Evolutionary conservation across 768 basidiomycete species (phyloP), one percentile per base, ranked within the genome.

Genomic region (Kwoniella europaea): DNA sequence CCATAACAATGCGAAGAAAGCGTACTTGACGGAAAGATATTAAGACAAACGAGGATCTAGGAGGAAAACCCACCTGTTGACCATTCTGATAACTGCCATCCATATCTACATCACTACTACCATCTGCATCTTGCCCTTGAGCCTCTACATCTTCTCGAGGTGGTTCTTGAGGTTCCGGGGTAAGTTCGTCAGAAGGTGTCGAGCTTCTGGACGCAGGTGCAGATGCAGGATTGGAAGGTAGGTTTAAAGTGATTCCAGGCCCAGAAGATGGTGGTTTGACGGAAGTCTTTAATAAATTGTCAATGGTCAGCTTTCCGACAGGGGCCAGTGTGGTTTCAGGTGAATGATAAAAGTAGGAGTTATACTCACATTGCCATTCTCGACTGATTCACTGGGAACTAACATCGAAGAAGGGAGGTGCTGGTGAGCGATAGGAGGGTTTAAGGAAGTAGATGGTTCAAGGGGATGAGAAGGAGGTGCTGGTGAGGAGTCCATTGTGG

Each of bases 351-450:
- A 18, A 12, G 44, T 29, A 29, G 13, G 29, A 35, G 59, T 43
- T 61, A 7, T 3, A 63, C 42, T 44, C 22, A 24, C 61, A 63
- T 20, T 50, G 43, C 20, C 52, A 42, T 15, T 53, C 29, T 58
- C 67, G 18, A 50, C 46, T 18, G 13, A 18, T 50, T 50, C 46
- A 50, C 63, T 52, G 4, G 74, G 50, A 2, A 62, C 74, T 15
- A 76, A 62, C 71, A 76, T 76, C 5, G 74, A 76, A 9, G 74
- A 72, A 46, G 74, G 74, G 15, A 65, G 55, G 55, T 75, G 74
- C 27, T 72, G 71, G 56, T 74, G 68, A 20, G 68, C 46, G 53
- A 50, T 43, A 1, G 65, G 44, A 7, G 71, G 59, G 35, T 41
- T 62, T 4, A 50, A 55, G 3, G 71, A n/a, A 15, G 68, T 58